Base-by-base conservation (phyloP, 768 basidiomycete species). In the Coprinellus aureogranulatus region DNA sequence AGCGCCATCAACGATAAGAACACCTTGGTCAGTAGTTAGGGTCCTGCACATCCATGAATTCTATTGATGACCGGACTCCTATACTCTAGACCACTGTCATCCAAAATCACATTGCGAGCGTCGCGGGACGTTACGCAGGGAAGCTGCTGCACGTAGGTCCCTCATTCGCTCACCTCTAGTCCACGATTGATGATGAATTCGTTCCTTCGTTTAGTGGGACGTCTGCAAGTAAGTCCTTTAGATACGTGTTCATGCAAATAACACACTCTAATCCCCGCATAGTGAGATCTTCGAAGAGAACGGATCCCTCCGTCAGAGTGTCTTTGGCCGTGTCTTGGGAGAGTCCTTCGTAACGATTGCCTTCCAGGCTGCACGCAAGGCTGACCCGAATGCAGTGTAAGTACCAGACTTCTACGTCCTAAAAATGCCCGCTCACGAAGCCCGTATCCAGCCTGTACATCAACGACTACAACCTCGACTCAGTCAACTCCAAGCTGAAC, bases 401-500 rank as follows among this genome's bases (percentile, higher is more conserved):
- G 67, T 71, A 64, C 12, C 59, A 41, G 18, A 12, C 16, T 40
- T 25, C n/a, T 28, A 1, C 14, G 1, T 8, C 23, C 31, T 22
- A 27, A 23, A 39, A 12, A 44, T 23, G 45, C 1, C 6, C 11
- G 6, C 12, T 27, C 20, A 27, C 26, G 20, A 52, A 16, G 5
- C 11, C 37, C 6, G 16, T 23, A 61, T 63, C 61, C 16, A 74
- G 66, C 53, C 60, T 69, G 25, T 69, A 72, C 64, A 74, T 80
- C 66, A 79, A 78, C 66, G 78, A 81, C 65, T 75, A 69, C 65
- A 80, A 78, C 64, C 70, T 80, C 20, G 79, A 82, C 62, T 77
- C 77, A 42, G 76, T 73, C 64, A 79, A 79, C 58, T 74, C 75
- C 46, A 82, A 82, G 57, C 67, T 70, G 4, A 66, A 71, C 55